Evolutionary conservation across 179 eudicot species (phyloP).

Genomic region (Gypsophila paniculata): DNA sequence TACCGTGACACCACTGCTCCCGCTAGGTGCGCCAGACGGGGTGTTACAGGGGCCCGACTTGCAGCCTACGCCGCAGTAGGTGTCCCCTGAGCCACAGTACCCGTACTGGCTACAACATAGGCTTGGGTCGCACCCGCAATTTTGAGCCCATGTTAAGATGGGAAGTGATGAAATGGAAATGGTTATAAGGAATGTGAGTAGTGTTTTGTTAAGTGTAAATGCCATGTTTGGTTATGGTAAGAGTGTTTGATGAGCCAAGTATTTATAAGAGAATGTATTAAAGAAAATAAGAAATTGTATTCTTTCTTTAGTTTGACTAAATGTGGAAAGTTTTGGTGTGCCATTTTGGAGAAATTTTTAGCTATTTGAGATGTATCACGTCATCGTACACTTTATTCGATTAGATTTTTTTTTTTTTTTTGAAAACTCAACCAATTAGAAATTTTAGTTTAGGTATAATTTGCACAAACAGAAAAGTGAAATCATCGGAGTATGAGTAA

Average conservation of each 20-base stretch:
- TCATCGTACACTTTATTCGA: too few relatives aligned
- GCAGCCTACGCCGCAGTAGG: constrained; percentile 31
- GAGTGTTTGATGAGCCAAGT: background rate
- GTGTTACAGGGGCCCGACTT: constrained; percentile 29
- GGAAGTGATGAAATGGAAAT: constrained; percentile 14
- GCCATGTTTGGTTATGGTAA: constrained; percentile 10
- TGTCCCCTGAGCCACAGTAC: constrained; percentile 22
- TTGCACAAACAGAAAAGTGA: too few relatives aligned
- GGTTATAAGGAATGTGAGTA: constrained; percentile 7
- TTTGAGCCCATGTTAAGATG: constrained; percentile 22
- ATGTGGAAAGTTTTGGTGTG: background rate
- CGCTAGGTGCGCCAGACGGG: constrained; percentile 6
- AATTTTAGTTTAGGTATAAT: too few relatives aligned
- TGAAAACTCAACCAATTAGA: too few relatives aligned
- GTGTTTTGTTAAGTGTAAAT: constrained; percentile 6
- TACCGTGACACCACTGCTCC: constrained; percentile 20
- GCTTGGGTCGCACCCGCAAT: constrained; percentile 30
- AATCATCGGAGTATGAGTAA: too few relatives aligned
- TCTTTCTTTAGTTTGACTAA: background rate
- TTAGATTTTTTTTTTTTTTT: too few relatives aligned
- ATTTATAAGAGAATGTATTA: constrained; percentile 26
- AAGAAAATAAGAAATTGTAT: background rate
- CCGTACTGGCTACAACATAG: constrained; percentile 31
- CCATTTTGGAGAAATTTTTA: background rate
- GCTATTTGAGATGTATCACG: too few relatives aligned